phyloP scores from a whole-genome alignment of 73 alveolate genomes.

The Diophrys sp. region DNA sequence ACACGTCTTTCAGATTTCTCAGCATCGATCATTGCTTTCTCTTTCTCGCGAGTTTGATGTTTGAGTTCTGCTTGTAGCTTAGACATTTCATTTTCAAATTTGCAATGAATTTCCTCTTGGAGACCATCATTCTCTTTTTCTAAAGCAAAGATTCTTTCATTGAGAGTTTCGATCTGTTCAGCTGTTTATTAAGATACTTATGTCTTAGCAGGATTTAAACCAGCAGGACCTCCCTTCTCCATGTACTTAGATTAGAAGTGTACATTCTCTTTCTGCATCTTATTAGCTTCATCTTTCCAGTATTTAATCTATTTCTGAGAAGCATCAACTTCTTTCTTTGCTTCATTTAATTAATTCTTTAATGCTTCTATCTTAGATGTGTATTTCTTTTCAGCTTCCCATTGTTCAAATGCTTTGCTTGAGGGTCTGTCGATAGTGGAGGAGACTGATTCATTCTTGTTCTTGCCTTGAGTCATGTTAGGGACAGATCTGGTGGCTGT shows the following conservation, averaged over 20 bases:
- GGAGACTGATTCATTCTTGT: background rate
- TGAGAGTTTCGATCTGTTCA: background rate
- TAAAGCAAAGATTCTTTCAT: conserved; percentile 5
- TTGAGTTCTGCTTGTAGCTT: conserved; percentile 24
- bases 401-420: background rate
- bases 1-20: conserved; percentile 1
- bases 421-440: background rate
- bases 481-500: too few species aligned
- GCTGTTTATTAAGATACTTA: background rate
- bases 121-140: conserved; percentile 33
- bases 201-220: too few species aligned
- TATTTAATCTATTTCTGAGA: conserved; percentile 7
- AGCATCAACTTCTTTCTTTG: conserved; percentile 12
- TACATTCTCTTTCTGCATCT: conserved; percentile 7
- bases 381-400: conserved; percentile 15
- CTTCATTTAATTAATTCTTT: conserved; percentile 8
- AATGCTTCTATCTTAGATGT: background rate
- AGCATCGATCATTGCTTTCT: background rate
- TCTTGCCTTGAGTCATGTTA: too few species aligned
- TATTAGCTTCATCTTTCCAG: conserved; percentile 25
- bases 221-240: conserved; percentile 3
- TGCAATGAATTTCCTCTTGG: conserved; percentile 7
- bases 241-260: background rate
- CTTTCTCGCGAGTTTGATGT: background rate
- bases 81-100: conserved; percentile 22